A percentile compares a stretch with the other conserved stretches of the same genome.
phyloP scores from a whole-genome alignment of 768 basidiomycete genomes.

The Dentipellis sp. region DNA sequence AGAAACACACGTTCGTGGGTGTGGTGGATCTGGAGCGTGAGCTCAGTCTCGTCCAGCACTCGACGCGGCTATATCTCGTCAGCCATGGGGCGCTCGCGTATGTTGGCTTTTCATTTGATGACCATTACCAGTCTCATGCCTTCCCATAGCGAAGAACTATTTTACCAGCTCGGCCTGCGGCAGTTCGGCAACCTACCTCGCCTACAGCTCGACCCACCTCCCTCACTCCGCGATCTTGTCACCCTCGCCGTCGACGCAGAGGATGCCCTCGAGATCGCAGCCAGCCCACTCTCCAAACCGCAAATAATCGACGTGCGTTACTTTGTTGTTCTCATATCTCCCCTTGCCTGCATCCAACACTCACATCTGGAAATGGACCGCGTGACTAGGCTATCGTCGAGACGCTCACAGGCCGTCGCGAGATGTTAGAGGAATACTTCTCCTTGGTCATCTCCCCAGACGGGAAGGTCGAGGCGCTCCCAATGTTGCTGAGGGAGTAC shows the following conservation, averaged over 20 bases:
- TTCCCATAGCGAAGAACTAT: slow-evolving; percentile 73
- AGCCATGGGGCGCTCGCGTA: slow-evolving; percentile 82
- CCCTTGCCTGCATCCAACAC: background rate
- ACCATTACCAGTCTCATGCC: background rate
- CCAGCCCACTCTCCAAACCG: slow-evolving; percentile 44
- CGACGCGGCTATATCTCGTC: slow-evolving; percentile 82
- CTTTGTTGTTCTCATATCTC: background rate
- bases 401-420: slow-evolving; percentile 50
- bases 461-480: slow-evolving; percentile 68
- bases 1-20: slow-evolving; percentile 87
- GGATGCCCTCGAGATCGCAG: slow-evolving; percentile 29
- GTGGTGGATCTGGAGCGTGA: slow-evolving; percentile 71
- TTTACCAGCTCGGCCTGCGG: slow-evolving; percentile 86
- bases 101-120: slow-evolving; percentile 22
- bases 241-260: slow-evolving; percentile 73
- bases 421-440: slow-evolving; percentile 93
- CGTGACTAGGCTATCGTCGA: slow-evolving; percentile 47
- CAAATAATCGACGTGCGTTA: slow-evolving; percentile 63
- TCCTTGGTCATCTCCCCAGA: slow-evolving; percentile 57
- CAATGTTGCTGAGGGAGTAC: slow-evolving; percentile 77
- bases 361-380: background rate
- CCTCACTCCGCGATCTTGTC: slow-evolving; percentile 59
- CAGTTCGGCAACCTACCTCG: slow-evolving; percentile 83
- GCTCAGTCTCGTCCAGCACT: slow-evolving; percentile 77
- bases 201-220: slow-evolving; percentile 77